Base-by-base conservation (phyloP, 495 filamentous ascomycete species). In the Penicillium samsonianum region DNA sequence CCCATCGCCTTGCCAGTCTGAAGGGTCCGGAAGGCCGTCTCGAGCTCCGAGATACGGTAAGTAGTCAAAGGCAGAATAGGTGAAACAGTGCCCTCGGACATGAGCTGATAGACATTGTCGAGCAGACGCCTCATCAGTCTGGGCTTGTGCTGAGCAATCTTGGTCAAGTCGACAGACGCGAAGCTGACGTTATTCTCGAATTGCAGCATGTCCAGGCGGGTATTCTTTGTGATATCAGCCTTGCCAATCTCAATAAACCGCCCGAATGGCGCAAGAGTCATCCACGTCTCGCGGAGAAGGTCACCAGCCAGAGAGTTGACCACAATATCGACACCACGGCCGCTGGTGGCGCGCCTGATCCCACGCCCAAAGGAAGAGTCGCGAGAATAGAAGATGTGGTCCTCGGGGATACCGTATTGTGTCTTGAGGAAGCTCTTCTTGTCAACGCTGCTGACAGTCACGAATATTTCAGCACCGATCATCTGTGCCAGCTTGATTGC, bases 241-340 rank as follows among this genome's bases (percentile, higher is more conserved):
- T 82, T 81, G 4, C 82, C 82, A 31, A 86, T 74, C 55, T 87
- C 83, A 40, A 87, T 64, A 52, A 88, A 83, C 6, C 78, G 68
- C 14, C 84, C 83, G 51, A 83, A 81, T 3, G 73, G 69, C 0
- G 78, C 78, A 50, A 85, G 65, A 55, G 76, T 83, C 9, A 75
- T 59, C 76, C 76, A 82, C 1, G 68, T 74, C 10, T 67, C 57
- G 0, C 65, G 63, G 0, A 82, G 71, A 6, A 70, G 48, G 6
- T 79, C 73, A 0, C 78, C 78, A 0, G 75, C 54, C 9, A 81
- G 56, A 3, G 81, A 85, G 65, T 88, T 89, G 14, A 90, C 60
- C 7, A 88, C 70, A 0, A 90, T 77, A 62, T 90, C 86, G 1
- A 89, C 83, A 1, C 87, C 87, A 1, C 73, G 55, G 8, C 74